Percentiles rank a stretch among this genome's conserved stretches.
These are phyloP conservation scores for Sporisorium sorghi DNA, from an alignment of 1,284 basidiomycete species.

Conservation along the genomic window DNA sequence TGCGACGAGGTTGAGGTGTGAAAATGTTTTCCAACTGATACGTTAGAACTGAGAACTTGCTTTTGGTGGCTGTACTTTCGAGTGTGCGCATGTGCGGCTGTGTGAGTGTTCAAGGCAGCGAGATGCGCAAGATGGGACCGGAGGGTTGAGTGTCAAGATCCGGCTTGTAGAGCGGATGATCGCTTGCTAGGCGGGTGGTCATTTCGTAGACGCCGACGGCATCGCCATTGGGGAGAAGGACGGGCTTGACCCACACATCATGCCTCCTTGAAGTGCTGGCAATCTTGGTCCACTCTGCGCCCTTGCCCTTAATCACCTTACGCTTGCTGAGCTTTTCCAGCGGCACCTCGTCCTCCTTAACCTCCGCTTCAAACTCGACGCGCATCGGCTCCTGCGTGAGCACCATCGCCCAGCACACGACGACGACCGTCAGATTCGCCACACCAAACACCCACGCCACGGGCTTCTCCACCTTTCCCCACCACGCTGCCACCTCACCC, in stretches of 20 bases:
- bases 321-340: neutral
- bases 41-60: too few relatives aligned
- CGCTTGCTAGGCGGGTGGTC: conserved; percentile 9
- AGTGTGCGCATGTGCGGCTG: neutral
- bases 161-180: conserved; percentile 20
- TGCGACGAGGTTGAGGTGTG: conserved; percentile 52
- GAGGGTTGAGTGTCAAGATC: neutral
- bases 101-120: conserved; percentile 14
- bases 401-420: conserved; percentile 26
- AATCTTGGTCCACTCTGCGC: conserved; percentile 12
- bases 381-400: conserved; percentile 16
- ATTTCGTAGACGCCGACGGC: conserved; percentile 11
- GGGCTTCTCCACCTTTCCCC: neutral
- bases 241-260: conserved; percentile 17
- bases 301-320: neutral
- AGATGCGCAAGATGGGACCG: conserved; percentile 18
- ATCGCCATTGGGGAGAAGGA: neutral
- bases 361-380: conserved; percentile 9
- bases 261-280: conserved; percentile 24
- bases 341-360: conserved; percentile 5
- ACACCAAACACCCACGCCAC: conserved; percentile 21
- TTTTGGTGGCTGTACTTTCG: too few relatives aligned
- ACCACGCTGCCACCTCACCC: neutral
- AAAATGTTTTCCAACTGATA: neutral
- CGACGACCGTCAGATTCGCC: conserved; percentile 16